phyloP scores from a whole-genome alignment of 768 basidiomycete species.

The Naganishia kalamii region DNA sequence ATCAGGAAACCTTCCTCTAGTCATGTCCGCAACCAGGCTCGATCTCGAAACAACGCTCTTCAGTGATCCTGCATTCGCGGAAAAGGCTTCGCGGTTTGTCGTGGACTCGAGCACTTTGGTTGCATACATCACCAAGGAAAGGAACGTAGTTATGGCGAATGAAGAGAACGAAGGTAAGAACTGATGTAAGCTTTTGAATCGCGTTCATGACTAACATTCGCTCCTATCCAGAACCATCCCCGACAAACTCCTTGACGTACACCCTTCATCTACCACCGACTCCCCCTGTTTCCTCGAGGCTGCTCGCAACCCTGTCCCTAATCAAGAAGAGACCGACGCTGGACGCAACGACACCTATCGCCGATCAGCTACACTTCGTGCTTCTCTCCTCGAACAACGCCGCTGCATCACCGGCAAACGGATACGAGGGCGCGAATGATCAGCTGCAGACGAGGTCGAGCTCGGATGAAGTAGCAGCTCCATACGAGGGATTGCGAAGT shows the following conservation, averaged over 20 bases:
- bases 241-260: slow-evolving; percentile 26
- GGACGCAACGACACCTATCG: slow-evolving; percentile 71
- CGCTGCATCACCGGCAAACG: neutral
- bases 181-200: slow-evolving; percentile 2
- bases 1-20: slow-evolving; percentile 24
- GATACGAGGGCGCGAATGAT: slow-evolving; percentile 53
- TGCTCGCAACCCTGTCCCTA: slow-evolving; percentile 80
- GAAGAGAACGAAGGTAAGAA: slow-evolving; percentile 35
- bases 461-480: slow-evolving; percentile 43
- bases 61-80: slow-evolving; percentile 37
- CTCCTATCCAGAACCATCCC: slow-evolving; percentile 13
- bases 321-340: slow-evolving; percentile 85
- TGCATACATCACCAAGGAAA: slow-evolving; percentile 41
- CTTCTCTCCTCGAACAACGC: slow-evolving; percentile 58
- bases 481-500: slow-evolving; percentile 91
- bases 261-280: slow-evolving; percentile 50
- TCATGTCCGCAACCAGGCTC: slow-evolving; percentile 37
- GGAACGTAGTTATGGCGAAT: slow-evolving; percentile 20
- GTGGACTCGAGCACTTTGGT: slow-evolving; percentile 40
- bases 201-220: neutral
- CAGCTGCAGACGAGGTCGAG: slow-evolving; percentile 55
- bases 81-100: slow-evolving; percentile 39
- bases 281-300: slow-evolving; percentile 70
- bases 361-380: slow-evolving; percentile 80
- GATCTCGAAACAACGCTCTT: slow-evolving; percentile 40